Evolutionary conservation across 2,329 filamentous ascomycete genomes (phyloP), one percentile per base, ranked within the genome.

Genomic region (Thermoascus crustaceus): DNA sequence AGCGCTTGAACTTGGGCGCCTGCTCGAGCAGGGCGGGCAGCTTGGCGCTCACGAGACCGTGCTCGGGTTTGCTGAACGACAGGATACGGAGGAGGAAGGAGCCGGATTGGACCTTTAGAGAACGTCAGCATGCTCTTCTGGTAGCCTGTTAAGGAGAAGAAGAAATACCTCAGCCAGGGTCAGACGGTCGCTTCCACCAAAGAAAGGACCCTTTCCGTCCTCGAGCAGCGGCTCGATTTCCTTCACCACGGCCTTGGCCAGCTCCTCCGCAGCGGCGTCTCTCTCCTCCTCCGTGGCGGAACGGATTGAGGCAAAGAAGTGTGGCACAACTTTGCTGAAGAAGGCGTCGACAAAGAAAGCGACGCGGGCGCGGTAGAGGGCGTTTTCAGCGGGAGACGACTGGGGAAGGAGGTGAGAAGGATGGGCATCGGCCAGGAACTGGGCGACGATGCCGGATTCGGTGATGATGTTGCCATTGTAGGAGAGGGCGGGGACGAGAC

Each of bases 181-280:
- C 25, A 87, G 53, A 52, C 64, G 75, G 13, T 73, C 64, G 34
- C 71, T 75, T 0, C 79, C 80, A 2, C 73, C 75, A 53, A 82
- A 83, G 56, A 77, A 84, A 0, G 78, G 78, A 0, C 57, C 57
- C 25, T 54, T 46, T 30, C 50, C 46, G 2, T 54, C 62, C 0
- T 69, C 69, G 17, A 93, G 63, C 23, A 85, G 60, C 1, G 82
- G 82, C 60, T 88, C 85, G 37, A 91, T 63, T 49, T 89, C 82
- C 62, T 81, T 85, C 35, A 69, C 66, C 1, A 84, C 60, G 1
- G 65, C 66, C 1, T 65, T 67, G 3, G 81, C 63, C n/a, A 76
- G 62, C 6, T 71, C 70, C 14, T 71, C 59, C 0, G 58, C 64
- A 3, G 72, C 52, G 2, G 61, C 61, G 1, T 71, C 66, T 4